Evolutionary conservation across 306 rosid genomes (phyloP), one percentile per base, ranked within the genome.

Genomic region (Urtica urens): DNA sequence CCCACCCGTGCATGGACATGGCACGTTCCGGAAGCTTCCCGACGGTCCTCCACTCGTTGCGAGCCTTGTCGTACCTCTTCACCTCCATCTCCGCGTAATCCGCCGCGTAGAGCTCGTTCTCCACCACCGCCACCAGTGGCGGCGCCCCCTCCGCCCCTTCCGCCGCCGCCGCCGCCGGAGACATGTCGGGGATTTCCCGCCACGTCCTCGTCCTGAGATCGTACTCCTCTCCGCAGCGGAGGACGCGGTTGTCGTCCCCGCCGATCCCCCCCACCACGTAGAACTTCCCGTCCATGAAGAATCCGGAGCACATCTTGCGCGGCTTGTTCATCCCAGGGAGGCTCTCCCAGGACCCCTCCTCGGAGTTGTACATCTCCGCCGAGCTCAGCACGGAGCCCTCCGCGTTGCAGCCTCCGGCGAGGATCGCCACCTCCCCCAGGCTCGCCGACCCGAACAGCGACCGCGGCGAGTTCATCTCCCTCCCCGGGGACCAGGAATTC

Each of bases 361-460:
- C 96, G 0, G 96, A 88, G 47, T 88, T 88, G 23, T 88, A 88
- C 10, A 78, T 59, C 59, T 88, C 96, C 0, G 83, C 96, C 0
- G 93, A 76, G 57, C 64, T 66, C n/a, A 88, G 76, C 26, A 76
- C 83, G 6, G 30, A 78, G 25, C 88, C 94, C 4, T 65, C 79
- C 0, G 93, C 80, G 65, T 88, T 85, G 64, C 94, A 88, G 1
- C 96, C 96, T 15, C 96, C 96, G 3, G 94, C 96, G 45, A 88
- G 64, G 60, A 88, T 88, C 12, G 96, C 96, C n/a, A 71, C 72
- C 78, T 88, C 94, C 8, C 84, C 92, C 0, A 70, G 72, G 58
- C 96, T 80, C 5, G 96, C 96, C 19, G 96, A 88, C 57, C 96
- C 94, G 22, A 88, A 88, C 74, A 88, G 74, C 63, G 93, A 83